A percentile compares a stretch with the other conserved stretches of the same genome.
These are phyloP conservation scores for Penicillium manginii DNA, from an alignment of 495 filamentous ascomycete genomes.

Conservation along the genomic window DNA sequence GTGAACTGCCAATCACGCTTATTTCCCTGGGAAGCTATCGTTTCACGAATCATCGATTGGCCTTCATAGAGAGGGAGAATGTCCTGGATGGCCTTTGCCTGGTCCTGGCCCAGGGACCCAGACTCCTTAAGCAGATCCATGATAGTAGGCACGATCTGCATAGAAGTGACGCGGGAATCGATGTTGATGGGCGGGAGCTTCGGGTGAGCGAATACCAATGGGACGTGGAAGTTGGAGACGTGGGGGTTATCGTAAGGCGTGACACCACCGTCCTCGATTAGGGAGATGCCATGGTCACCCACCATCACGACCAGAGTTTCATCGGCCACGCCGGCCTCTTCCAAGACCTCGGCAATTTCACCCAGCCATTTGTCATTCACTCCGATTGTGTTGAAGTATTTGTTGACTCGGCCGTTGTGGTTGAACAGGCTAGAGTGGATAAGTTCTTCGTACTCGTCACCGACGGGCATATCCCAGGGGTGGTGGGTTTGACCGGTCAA, in stretches of 20 bases:
- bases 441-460: conserved; percentile 33
- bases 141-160: conserved; percentile 47
- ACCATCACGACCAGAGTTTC: conserved; percentile 48
- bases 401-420: conserved; percentile 29
- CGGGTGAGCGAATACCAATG: conserved; percentile 45
- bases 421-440: conserved; percentile 27
- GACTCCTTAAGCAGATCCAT: conserved; percentile 44
- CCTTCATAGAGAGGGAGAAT: conserved; percentile 49
- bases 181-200: conserved; percentile 41
- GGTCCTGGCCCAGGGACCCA: conserved; percentile 31
- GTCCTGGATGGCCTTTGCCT: conserved; percentile 31
- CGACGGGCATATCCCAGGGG: conserved; percentile 41
- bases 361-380: conserved; percentile 43
- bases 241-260: conserved; percentile 46
- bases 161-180: conserved; percentile 35
- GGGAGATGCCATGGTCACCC: conserved; percentile 44
- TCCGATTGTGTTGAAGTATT: conserved; percentile 46
- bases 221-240: conserved; percentile 43
- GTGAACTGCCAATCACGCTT: conserved; percentile 45
- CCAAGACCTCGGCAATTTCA: conserved; percentile 37
- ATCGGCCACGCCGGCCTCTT: conserved; percentile 43
- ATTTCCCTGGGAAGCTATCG: conserved; percentile 23
- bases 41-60: conserved; percentile 45
- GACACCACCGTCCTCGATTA: conserved; percentile 35
- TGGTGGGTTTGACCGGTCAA: conserved; percentile 48